These are phyloP conservation scores for Emmonsia crescens DNA, from an alignment of 2,329 filamentous ascomycete species.

Conservation along the genomic window DNA sequence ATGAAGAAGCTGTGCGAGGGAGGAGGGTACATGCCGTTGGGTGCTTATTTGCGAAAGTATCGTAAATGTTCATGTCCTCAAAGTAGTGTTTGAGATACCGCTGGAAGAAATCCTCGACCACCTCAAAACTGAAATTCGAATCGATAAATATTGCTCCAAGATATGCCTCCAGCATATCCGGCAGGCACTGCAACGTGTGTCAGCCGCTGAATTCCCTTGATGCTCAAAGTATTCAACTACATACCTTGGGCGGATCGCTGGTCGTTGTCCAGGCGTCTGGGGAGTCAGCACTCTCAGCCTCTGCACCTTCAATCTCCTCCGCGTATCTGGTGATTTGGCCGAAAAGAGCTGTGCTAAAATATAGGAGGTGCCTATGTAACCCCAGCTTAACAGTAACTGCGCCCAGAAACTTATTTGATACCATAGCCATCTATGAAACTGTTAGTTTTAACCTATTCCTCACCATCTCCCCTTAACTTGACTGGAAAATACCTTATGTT, in stretches of 20 bases:
- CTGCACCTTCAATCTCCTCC: constrained; percentile 26
- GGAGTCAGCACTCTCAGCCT: constrained; percentile 21
- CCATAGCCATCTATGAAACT: constrained; percentile 68
- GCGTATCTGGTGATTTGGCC: constrained; percentile 41
- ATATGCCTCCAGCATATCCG: constrained; percentile 82
- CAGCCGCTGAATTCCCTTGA: constrained; percentile 16
- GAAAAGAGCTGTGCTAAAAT: constrained; percentile 28
- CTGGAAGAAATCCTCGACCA: constrained; percentile 70
- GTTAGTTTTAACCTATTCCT: background rate
- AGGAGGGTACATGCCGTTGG: constrained; percentile 46
- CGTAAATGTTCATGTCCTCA: constrained; percentile 74
- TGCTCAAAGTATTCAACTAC: constrained; percentile 26
- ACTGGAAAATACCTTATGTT: constrained; percentile 60
- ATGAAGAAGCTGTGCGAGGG: background rate
- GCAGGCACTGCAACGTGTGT: constrained; percentile 45
- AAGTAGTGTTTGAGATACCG: constrained; percentile 66
- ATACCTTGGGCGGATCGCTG: constrained; percentile 34
- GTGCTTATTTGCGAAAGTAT: constrained; percentile 76
- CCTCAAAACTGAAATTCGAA: constrained; percentile 62
- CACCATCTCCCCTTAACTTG: constrained; percentile 9
- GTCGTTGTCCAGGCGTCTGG: constrained; percentile 35
- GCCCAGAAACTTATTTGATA: constrained; percentile 87
- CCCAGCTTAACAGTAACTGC: constrained; percentile 67
- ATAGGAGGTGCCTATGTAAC: constrained; percentile 62
- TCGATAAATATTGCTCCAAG: constrained; percentile 89